phyloP scores from a whole-genome alignment of 768 basidiomycete genomes.

The Dentipellis sp. region DNA sequence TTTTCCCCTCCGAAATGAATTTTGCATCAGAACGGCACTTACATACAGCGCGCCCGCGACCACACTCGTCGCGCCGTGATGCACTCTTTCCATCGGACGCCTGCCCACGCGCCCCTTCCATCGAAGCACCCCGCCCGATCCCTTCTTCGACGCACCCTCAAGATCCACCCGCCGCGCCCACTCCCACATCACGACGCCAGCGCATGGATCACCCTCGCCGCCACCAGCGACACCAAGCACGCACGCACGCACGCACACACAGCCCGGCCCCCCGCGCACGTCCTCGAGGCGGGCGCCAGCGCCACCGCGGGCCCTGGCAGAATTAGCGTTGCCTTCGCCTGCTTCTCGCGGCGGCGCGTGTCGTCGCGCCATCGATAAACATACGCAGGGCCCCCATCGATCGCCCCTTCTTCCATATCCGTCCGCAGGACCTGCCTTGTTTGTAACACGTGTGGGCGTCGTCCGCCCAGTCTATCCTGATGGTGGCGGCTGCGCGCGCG shows the following conservation, averaged over 20 bases:
- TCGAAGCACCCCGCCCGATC: neutral
- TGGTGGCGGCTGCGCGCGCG: neutral
- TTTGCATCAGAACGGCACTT: neutral
- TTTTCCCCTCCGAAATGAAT: no score
- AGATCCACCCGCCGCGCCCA: no score
- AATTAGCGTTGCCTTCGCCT: neutral
- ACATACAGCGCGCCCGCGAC: neutral
- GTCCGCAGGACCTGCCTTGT: neutral
- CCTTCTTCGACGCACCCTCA: neutral
- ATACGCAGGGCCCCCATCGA: neutral
- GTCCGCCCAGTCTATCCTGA: no score
- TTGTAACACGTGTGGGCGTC: neutral
- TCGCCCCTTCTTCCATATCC: neutral
- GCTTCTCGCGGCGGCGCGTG: neutral
- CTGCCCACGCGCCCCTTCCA: neutral
- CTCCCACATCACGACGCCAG: neutral
- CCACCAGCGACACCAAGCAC: neutral
- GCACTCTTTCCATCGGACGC: neutral
- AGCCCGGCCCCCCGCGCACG: no score
- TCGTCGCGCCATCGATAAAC: slow-evolving; percentile 1
- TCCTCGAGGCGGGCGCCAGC: no score
- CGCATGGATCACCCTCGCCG: neutral
- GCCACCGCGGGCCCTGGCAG: no score
- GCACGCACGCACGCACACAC: neutral
- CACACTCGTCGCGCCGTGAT: neutral